Base-by-base conservation (phyloP, 2,329 filamentous ascomycete species). In the Stagonosporopsis rhizophila region DNA sequence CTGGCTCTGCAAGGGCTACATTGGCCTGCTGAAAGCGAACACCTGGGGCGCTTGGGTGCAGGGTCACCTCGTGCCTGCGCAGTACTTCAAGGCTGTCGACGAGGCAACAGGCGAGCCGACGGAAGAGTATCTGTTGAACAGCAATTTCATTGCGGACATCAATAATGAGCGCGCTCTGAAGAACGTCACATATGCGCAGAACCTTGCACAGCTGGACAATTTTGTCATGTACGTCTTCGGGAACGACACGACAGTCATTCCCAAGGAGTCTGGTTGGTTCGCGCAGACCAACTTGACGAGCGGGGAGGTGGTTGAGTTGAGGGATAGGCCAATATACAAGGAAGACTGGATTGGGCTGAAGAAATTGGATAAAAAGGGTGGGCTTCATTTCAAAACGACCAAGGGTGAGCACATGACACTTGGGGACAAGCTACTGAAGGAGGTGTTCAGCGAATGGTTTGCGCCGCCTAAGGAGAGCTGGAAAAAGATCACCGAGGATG, bases 271-370 rank as follows among this genome's bases (percentile, higher is more conserved):
- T 37, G 84, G 89, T 5, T 97, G 92, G 90, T 99, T 98, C 74
- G 86, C 87, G 35, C 92, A 98, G 74, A 73, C 70, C 23, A 92
- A 95, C 75, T 81, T 80, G 30, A 90, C 87, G 3, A 79, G 70
- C 57, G 81, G 80, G 1, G 83, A 87, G 58, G 81, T 87, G 20
- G 90, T 86, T 41, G 83, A 83, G 15, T 77, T 99, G 72, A 82
- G 85, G 62, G 84, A 92, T 48, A 82, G 91, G 55, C 75, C 77
- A 25, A 80, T 98, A 2, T 99, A 97, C 76, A 85, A 84, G 65
- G 89, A 98, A 78, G 94, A 99, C 79, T 99, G 95, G 95, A 79
- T 99, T 25, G 95, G 95, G 0, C 79, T 99, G 74, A 90, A 85
- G 74, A 78, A 80, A 67, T 79, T 99, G 69, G 93, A 97, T 78